Base-by-base conservation (phyloP, 352 stramenopile species). In the Phytopythium sindhum region DNA sequence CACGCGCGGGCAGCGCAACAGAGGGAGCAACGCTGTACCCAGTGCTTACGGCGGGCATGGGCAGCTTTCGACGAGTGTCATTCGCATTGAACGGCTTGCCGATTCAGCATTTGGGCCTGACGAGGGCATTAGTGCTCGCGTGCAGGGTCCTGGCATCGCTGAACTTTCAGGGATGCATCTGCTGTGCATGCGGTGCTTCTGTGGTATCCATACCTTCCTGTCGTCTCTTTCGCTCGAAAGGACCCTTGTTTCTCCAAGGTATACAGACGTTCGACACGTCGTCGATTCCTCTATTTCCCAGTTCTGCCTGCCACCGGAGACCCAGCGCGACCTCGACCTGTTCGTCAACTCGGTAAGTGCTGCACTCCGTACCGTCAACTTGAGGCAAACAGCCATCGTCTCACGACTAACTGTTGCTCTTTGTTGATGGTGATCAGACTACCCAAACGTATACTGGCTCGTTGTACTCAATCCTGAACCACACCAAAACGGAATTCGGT, bases 301-400 rank as follows among this genome's bases (percentile, higher is more conserved):
- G 37, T 78, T 78, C 23, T 45, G 57, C 12, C 51, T 81, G 4
- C 68, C 70, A 17, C 48, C 51, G 0, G 68, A 81, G 39, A 58
- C 62, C 21, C 63, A 77, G 31, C 63, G 55, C 14, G 73, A 81
- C 57, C 65, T 81, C 19, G 73, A 81, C 24, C 60, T 81, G 1
- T 81, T 81, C 41, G 59, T 73, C 41, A 81, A 78, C n/a, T 63
- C 73, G 63, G 73, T 81, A 45, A 23, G 68, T 60, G 19, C 11
- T 1, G 41, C 10, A 39, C 33, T 48, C 15, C n/a, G 52, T 9
- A 50, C 31, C 11, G 24, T 54, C 23, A 24, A 51, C 21, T 31
- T 51, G 8, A 1, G 19, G 21, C 21, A 7, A 19, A 3, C 0
- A 29, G 19, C 10, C 5, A 31, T 3, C 5, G 21, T 45, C 19